phyloP scores from a whole-genome alignment of 2,329 filamentous ascomycete genomes.

The Ramichloridium luteum region DNA sequence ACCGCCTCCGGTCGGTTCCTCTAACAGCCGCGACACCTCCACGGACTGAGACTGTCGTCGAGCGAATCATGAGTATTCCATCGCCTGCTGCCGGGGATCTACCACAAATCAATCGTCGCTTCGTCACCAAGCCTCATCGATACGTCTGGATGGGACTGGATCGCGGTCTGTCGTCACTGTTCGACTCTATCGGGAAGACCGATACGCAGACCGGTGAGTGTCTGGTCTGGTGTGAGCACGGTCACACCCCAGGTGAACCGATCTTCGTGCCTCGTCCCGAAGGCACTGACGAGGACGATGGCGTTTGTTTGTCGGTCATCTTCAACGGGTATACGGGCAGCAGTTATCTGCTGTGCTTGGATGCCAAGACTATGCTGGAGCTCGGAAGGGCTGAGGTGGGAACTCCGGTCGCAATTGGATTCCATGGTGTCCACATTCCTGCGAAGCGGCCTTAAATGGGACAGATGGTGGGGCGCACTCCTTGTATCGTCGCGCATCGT shows the following conservation, averaged over 20 bases:
- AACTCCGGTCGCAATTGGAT: slow-evolving; percentile 49
- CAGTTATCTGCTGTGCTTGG: slow-evolving; percentile 54
- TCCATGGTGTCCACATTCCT: no score
- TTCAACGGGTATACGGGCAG: slow-evolving; percentile 45
- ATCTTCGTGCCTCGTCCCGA: slow-evolving; percentile 50
- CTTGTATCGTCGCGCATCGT: no score
- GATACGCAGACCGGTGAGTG: slow-evolving; percentile 44
- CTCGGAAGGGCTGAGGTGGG: slow-evolving; percentile 50
- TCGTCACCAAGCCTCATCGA: slow-evolving; percentile 41
- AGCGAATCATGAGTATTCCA: slow-evolving; percentile 23
- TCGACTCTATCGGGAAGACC: slow-evolving; percentile 56
- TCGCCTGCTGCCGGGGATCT: slow-evolving; percentile 49
- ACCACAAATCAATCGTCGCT: slow-evolving; percentile 51
- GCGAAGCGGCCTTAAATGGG: no score
- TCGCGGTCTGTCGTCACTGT: slow-evolving; percentile 46
- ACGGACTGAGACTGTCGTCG: no score
- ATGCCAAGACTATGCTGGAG: slow-evolving; percentile 51
- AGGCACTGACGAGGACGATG: slow-evolving; percentile 47
- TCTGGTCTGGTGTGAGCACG: slow-evolving; percentile 42
- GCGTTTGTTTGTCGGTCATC: slow-evolving; percentile 49
- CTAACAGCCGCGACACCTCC: no score
- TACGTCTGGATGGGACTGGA: slow-evolving; percentile 47
- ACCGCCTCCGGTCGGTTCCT: slow-evolving; percentile 5
- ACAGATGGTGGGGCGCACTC: no score
- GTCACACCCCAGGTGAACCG: slow-evolving; percentile 55